Conservation (phyloP, 768 basidiomycete species). For the Rhodotorula sphaerocarpa region DNA sequence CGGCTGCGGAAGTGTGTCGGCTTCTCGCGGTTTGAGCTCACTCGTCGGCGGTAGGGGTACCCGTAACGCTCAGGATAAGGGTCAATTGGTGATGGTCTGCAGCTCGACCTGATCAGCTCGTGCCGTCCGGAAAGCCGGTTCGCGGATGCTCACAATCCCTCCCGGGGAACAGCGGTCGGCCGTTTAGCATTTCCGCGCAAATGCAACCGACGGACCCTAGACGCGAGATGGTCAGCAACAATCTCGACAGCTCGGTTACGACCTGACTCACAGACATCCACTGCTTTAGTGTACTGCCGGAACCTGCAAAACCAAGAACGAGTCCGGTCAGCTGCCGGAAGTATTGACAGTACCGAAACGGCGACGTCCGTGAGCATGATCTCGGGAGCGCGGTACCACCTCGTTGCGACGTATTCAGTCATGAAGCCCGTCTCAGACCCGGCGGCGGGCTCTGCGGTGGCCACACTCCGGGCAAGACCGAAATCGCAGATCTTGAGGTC, state of each 20-base stretch:
- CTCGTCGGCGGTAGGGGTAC: slow-evolving; percentile 66
- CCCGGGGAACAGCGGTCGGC: slow-evolving; percentile 92
- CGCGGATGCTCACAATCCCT: slow-evolving; percentile 69
- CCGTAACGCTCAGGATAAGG: slow-evolving; percentile 87
- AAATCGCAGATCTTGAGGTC: slow-evolving; percentile 52
- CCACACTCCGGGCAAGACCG: slow-evolving; percentile 59
- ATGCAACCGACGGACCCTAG: slow-evolving; percentile 67
- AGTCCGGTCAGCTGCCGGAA: slow-evolving; percentile 6
- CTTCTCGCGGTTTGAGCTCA: no score
- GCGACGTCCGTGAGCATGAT: slow-evolving; percentile 48
- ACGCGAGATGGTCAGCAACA: slow-evolving; percentile 9
- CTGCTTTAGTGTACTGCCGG: slow-evolving; percentile 50
- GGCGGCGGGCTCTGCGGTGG: slow-evolving; percentile 42
- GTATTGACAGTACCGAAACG: no score
- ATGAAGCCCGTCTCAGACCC: slow-evolving; percentile 43
- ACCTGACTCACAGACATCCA: slow-evolving; percentile 44
- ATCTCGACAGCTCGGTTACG: no score
- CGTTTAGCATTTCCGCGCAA: slow-evolving; percentile 80
- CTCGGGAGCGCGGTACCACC: slow-evolving; percentile 57
- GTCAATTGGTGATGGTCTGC: slow-evolving; percentile 80
- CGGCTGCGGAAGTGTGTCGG: no score
- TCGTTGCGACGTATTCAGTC: slow-evolving; percentile 72
- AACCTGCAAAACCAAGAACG: slow-evolving; percentile 35
- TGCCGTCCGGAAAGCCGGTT: no score
- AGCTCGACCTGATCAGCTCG: no score